Conservation (phyloP, 352 stramenopile genomes). For the Phytopythium kandeliae region DNA sequence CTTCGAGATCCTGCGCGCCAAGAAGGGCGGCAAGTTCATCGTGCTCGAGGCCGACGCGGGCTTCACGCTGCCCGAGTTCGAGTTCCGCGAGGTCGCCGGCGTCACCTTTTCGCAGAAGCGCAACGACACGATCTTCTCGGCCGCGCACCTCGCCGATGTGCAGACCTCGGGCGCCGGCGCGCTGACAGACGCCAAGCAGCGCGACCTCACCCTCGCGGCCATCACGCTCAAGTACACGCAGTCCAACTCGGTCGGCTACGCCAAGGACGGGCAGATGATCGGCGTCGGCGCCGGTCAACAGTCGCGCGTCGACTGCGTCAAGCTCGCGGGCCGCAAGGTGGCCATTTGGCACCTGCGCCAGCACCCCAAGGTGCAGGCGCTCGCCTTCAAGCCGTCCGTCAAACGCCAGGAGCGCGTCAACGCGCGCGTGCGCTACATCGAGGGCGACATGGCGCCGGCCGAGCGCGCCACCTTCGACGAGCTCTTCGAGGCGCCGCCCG, state of each 20-base stretch:
- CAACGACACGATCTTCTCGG: constrained; percentile 96
- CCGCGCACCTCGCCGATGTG: constrained; percentile 90
- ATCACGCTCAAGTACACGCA: constrained; percentile 99
- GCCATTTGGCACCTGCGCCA: constrained; percentile 97
- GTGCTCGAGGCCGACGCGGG: constrained; percentile 93
- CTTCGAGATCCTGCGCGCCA: constrained; percentile 96
- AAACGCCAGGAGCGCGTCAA: constrained; percentile 99
- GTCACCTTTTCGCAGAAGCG: constrained; percentile 98
- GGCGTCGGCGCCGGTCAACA: constrained; percentile 99
- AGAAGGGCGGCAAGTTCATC: constrained; percentile 99
- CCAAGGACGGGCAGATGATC: constrained; percentile 99
- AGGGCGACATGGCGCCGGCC: constrained; percentile 96
- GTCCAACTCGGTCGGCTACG: constrained; percentile 98
- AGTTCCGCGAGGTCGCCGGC: constrained; percentile 98
- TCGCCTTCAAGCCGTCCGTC: constrained; percentile 96
- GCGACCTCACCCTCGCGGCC: constrained; percentile 97
- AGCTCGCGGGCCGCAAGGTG: constrained; percentile 98
- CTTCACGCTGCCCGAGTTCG: constrained; percentile 91
- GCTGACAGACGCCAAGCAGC: constrained; percentile 90
- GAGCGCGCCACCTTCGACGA: constrained; percentile 94
- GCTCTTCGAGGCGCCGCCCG: constrained; percentile 93
- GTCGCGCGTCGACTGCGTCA: constrained; percentile 99
- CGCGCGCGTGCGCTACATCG: constrained; percentile 99
- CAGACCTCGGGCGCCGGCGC: constrained; percentile 86
- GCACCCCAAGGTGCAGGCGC: constrained; percentile 93